Conservation (phyloP, 345 rosid species). For the Anastatica hierochuntica region DNA sequence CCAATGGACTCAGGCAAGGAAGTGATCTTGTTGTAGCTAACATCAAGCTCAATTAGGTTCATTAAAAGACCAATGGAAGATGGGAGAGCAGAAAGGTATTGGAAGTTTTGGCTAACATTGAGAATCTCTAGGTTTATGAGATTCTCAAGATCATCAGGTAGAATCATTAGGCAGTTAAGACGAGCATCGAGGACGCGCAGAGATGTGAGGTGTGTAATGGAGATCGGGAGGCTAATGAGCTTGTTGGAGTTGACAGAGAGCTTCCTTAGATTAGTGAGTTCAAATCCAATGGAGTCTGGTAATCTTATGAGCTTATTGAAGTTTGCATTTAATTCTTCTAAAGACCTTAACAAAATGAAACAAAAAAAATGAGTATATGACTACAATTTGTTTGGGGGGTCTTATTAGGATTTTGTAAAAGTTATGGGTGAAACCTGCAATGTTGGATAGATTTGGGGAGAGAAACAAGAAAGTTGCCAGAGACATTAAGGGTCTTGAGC, state of each 20-base stretch:
- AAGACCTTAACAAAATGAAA: slow-evolving; percentile 44
- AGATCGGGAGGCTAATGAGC: slow-evolving; percentile 40
- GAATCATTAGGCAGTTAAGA: slow-evolving; percentile 53
- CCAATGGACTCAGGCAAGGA: slow-evolving; percentile 58
- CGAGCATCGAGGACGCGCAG: slow-evolving; percentile 52
- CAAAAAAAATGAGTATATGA: neutral
- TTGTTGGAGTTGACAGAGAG: slow-evolving; percentile 66
- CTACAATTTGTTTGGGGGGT: too few species aligned
- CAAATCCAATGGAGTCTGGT: slow-evolving; percentile 57
- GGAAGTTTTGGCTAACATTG: slow-evolving; percentile 80
- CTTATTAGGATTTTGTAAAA: too few species aligned
- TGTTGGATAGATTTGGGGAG: slow-evolving; percentile 56
- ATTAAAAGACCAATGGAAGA: slow-evolving; percentile 62
- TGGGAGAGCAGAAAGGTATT: slow-evolving; percentile 45
- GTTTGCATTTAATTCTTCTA: slow-evolving; percentile 71
- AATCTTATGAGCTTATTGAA: slow-evolving; percentile 60
- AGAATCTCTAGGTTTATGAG: slow-evolving; percentile 51
- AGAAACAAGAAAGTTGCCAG: slow-evolving; percentile 49
- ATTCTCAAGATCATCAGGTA: slow-evolving; percentile 65
- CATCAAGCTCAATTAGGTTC: slow-evolving; percentile 60
- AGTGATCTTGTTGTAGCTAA: slow-evolving; percentile 57
- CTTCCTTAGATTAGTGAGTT: slow-evolving; percentile 50
- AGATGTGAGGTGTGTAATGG: slow-evolving; percentile 46
- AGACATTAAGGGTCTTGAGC: slow-evolving; percentile 64
- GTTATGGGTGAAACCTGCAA: slow-evolving; percentile 16